Percentiles rank a stretch among this genome's conserved stretches.
Evolutionary conservation across 2,329 filamentous ascomycete genomes (phyloP).

Genomic region (Diaporthe aspalathi): DNA sequence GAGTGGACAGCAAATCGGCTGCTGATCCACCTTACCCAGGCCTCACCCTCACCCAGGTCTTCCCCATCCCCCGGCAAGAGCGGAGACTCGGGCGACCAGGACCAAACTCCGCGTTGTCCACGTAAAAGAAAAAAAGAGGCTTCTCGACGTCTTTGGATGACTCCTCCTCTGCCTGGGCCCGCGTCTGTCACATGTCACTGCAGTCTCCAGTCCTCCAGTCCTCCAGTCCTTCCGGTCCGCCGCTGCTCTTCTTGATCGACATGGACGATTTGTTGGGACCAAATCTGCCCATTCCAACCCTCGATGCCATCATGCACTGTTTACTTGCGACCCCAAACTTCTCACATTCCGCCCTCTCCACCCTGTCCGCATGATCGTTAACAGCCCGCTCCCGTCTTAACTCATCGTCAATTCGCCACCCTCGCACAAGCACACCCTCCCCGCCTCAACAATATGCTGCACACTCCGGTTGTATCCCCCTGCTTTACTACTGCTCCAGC

Average conservation of each 20-base stretch:
- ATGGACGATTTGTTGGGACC: slow-evolving; percentile 24
- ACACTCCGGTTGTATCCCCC: not conserved
- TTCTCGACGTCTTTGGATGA: not conserved
- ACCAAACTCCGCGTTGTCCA: slow-evolving; percentile 21
- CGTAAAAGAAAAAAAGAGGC: not conserved
- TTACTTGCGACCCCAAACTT: slow-evolving; percentile 5
- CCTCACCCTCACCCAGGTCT: slow-evolving; percentile 6
- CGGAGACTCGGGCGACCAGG: not conserved
- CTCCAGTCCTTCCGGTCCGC: not conserved
- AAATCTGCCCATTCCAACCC: slow-evolving; percentile 27
- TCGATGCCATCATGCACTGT: slow-evolving; percentile 24
- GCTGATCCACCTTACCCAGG: slow-evolving; percentile 7
- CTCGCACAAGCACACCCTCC: too few species aligned
- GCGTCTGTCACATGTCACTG: slow-evolving; percentile 19
- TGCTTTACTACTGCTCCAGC: slow-evolving; percentile 7
- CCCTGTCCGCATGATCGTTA: not conserved
- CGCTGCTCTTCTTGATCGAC: slow-evolving; percentile 10
- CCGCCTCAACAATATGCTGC: slow-evolving; percentile 11
- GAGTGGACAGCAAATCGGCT: not conserved
- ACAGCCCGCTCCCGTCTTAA: not conserved
- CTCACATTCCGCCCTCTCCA: slow-evolving; percentile 21
- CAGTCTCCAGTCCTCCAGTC: not conserved
- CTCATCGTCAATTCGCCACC: slow-evolving; percentile 14
- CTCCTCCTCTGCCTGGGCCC: slow-evolving; percentile 1
- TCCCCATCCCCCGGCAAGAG: not conserved